Percentiles rank a stretch among this genome's conserved stretches.
Conservation (phyloP, 768 basidiomycete genomes). For the Solioccasus polychromus region DNA sequence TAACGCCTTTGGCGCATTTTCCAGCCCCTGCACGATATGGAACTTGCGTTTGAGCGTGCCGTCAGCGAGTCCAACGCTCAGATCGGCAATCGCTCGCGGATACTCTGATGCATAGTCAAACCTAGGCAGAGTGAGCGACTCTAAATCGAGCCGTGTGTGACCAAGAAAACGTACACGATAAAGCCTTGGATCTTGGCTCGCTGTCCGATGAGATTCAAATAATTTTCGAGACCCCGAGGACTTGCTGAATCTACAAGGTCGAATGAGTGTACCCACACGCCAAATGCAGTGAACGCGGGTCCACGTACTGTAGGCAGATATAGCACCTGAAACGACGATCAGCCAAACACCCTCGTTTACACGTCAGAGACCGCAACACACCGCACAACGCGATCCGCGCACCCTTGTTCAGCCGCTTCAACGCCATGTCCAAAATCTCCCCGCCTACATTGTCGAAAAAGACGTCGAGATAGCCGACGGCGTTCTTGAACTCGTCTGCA, state of each 20-base stretch:
- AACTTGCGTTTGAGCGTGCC: slow-evolving; percentile 79
- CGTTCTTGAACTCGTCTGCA: slow-evolving; percentile 63
- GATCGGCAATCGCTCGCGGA: slow-evolving; percentile 52
- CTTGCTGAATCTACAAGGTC: slow-evolving; percentile 47
- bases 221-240: slow-evolving; percentile 66
- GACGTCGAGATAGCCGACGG: slow-evolving; percentile 75
- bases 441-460: slow-evolving; percentile 84
- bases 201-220: slow-evolving; percentile 67
- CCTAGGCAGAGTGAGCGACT: slow-evolving; percentile 34
- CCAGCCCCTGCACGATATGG: slow-evolving; percentile 74
- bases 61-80: slow-evolving; percentile 54
- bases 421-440: slow-evolving; percentile 76
- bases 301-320: slow-evolving; percentile 75
- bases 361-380: slow-evolving; percentile 33
- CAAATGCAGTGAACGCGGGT: background rate
- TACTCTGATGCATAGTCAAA: slow-evolving; percentile 71
- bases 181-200: slow-evolving; percentile 84
- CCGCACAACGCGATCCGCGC: slow-evolving; percentile 84
- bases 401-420: slow-evolving; percentile 70
- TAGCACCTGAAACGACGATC: slow-evolving; percentile 54
- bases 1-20: slow-evolving; percentile 69
- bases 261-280: background rate
- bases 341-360: background rate
- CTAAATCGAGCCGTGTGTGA: no score
- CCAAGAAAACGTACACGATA: slow-evolving; percentile 56